A percentile compares a stretch with the other conserved stretches of the same genome.
Evolutionary conservation across 371 early-diverging fungal species (phyloP).

Genomic region (Mucor plumbeus): DNA sequence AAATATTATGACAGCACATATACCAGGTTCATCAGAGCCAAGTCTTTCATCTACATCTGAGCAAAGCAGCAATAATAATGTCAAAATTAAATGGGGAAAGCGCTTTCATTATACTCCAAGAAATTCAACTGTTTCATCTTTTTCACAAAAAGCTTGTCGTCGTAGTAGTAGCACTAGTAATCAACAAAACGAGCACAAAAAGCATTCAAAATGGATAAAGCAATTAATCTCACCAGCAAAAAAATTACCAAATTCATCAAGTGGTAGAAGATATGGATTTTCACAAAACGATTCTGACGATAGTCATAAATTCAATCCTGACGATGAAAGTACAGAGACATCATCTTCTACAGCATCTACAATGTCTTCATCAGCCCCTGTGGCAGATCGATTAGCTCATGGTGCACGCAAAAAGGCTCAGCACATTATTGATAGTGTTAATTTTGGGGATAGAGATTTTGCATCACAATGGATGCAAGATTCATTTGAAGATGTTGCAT

Average conservation of each 20-base stretch:
- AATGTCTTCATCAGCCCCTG: conserved; percentile 13
- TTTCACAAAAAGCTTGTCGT: neutral
- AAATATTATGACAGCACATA: conserved; percentile 35
- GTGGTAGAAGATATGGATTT: conserved; percentile 47
- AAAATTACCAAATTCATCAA: conserved; percentile 19
- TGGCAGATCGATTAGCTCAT: conserved; percentile 8
- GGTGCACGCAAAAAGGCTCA: conserved; percentile 33
- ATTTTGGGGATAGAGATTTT: conserved; percentile 50
- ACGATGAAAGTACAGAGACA: conserved; percentile 6
- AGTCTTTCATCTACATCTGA: neutral
- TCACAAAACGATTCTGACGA: conserved; percentile 49
- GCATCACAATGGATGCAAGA: conserved; percentile 52
- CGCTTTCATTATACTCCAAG: neutral
- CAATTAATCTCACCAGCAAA: conserved; percentile 15
- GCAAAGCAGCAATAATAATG: neutral
- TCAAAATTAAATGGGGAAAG: neutral
- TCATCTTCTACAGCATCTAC: neutral
- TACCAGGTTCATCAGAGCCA: conserved; percentile 21
- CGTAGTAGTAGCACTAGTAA: neutral
- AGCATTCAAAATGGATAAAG: conserved; percentile 17
- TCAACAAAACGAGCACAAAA: neutral
- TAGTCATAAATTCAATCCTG: conserved; percentile 23
- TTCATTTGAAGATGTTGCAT: conserved; percentile 47
- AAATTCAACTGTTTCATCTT: neutral
- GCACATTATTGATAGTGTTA: conserved; percentile 45